These are phyloP conservation scores for Geotrichum reessii DNA, from an alignment of 1,139 yeast genomes.

Conservation along the genomic window DNA sequence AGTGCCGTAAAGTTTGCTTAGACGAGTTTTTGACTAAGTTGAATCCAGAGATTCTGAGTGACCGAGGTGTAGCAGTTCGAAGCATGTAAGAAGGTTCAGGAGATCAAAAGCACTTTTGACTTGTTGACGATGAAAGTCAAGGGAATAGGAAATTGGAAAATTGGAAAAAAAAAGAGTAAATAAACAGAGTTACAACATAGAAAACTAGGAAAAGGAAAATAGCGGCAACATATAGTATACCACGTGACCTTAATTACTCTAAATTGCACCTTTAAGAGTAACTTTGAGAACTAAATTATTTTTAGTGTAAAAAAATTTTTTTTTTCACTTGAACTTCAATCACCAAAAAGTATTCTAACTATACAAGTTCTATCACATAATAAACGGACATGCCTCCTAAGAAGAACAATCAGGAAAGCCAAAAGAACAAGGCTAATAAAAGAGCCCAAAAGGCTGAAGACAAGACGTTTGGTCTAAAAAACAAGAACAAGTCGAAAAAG, in stretches of 20 bases:
- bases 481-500: conserved; percentile 71
- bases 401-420: conserved; percentile 59
- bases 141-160: not conserved
- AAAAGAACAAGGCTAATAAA: conserved; percentile 58
- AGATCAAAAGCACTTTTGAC: not conserved
- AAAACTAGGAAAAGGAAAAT: not conserved
- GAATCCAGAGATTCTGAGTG: not conserved
- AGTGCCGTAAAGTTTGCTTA: not conserved
- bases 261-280: not conserved
- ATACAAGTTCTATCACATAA: conserved; percentile 3
- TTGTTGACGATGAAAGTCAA: not conserved
- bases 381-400: conserved; percentile 44
- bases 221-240: not conserved
- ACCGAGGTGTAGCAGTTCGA: not conserved
- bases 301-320: conserved; percentile 1
- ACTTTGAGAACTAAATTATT: not conserved
- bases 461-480: conserved; percentile 90
- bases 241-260: not conserved
- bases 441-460: conserved; percentile 70
- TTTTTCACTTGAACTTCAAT: not conserved
- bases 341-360: not conserved
- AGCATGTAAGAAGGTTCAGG: not conserved
- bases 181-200: not conserved
- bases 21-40: not conserved
- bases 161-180: not conserved